Base-by-base conservation (phyloP, 2,329 filamentous ascomycete species). In the Neonectria coccinea region DNA sequence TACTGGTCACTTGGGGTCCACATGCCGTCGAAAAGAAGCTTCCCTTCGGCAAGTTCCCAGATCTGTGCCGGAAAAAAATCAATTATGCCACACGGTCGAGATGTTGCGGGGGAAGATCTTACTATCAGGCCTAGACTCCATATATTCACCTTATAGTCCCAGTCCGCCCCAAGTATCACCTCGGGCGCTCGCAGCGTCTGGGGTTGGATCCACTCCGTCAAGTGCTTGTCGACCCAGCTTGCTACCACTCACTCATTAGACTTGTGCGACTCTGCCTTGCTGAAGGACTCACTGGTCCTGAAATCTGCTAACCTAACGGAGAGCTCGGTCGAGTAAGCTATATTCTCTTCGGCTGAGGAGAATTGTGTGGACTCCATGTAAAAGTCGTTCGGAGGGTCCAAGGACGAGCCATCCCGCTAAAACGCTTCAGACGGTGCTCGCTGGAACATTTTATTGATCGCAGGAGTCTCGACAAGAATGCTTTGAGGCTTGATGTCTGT, bases 131-230 rank as follows among this genome's bases (percentile, higher is more conserved):
- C 62, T 5, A 75, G 27, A 36, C 74, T 74, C 73, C 70, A 74
- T 2, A 73, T 70, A 45, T 73, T 71, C 2, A 69, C 70, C 16
- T 70, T 72, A 18, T 60, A 16, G 47, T 75, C 67, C 73, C 73
- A 74, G 3, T 60, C 47, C 5, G 68, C 69, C n/a, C 66, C 70
- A 11, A 75, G 68, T 16, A 73, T 71, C 7, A 74, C 73, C 58
- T 74, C 68, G 2, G 73, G 72, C 1, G 72, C 69, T 12, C 72
- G 67, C 1, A 75, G 60, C 61, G 55, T 71, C 29, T 70, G 45
- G 0, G 74, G 73, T 47, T 75, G 70, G 53, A 74, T 75, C 69
- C 67, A 71, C 31, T 73, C 71, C 4, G 69, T 71, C 7, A 75
- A 59, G 45, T 75, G 72, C 14, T 63, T 62, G 31, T 73, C 48